Evolutionary conservation across 352 stramenopile species (phyloP), one percentile per base, ranked within the genome.

Genomic region (Globisporangium paddicum): DNA sequence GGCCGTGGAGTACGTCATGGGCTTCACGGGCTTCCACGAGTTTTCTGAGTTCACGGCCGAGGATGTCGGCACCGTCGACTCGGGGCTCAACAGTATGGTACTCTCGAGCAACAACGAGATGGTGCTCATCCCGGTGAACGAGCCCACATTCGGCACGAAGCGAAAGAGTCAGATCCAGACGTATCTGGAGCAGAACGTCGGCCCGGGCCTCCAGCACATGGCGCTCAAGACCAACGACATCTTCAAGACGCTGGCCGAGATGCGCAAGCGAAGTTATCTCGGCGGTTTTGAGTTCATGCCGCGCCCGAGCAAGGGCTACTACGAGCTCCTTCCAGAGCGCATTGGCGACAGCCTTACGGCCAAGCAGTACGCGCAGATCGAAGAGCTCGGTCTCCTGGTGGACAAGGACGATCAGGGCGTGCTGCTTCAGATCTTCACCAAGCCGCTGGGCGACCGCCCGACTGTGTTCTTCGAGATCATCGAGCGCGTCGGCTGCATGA

Each of bases 141-240:
- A 99, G 73, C 95, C 95, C 13, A 98, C 91, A 9, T 92, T 96
- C 54, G 94, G 91, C 55, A 93, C 81, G 11, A 95, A 90, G 71
- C 79, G 90, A 56, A 98, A 98, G 75, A 96, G 79, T 63, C 93
- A 98, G 72, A 98, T 98, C 63, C 91, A 98, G 72, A 98, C 93
- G 8, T 99, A 96, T 68, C 60, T 99, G 9, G 90, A 97, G 75
- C 90, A 98, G 70, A 98, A 99, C 68, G 87, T 96, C 35, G 96
- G 96, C 26, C 58, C 90, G 5, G 96, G 96, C 30, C 73, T 99
- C 40, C 96, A 99, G 80, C 95, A 98, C 80, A 93, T 99, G 69
- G 95, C 95, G n/a, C 79, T 98, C 51, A 98, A 98, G 71, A 98
- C 94, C 2, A 69, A 95, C 68, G 94, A 99, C 72, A 98, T 99